These are phyloP conservation scores for Psidium guajava DNA, from an alignment of 345 rosid species.

Conservation along the genomic window DNA sequence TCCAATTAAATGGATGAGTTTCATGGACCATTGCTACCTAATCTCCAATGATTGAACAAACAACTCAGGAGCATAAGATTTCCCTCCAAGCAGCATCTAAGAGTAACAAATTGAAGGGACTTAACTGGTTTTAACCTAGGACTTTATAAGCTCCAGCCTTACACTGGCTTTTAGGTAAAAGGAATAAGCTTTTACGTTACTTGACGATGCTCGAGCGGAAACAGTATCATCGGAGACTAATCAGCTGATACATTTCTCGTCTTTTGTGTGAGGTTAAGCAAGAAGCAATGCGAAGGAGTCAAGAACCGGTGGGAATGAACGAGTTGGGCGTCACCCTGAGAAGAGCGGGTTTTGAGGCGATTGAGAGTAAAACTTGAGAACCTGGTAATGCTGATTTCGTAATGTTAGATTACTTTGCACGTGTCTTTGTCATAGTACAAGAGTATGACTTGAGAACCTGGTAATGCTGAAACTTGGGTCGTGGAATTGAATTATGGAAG, in stretches of 20 bases:
- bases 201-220: not conserved
- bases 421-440: too few species aligned
- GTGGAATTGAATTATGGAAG: too few species aligned
- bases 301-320: not conserved
- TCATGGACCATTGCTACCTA: not conserved
- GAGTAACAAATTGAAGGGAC: not conserved
- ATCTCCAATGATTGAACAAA: not conserved
- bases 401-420: too few species aligned
- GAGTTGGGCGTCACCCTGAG: slow-evolving; percentile 22
- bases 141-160: not conserved
- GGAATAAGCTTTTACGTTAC: not conserved
- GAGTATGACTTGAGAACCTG: too few species aligned
- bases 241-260: not conserved
- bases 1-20: not conserved
- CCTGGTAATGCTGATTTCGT: too few species aligned
- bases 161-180: not conserved
- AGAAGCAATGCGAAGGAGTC: not conserved
- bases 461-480: too few species aligned
- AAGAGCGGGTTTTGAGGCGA: slow-evolving; percentile 18
- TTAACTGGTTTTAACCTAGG: not conserved
- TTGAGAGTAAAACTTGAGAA: too few species aligned
- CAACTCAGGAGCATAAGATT: not conserved
- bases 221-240: not conserved
- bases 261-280: not conserved
- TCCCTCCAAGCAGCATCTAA: not conserved